Percentiles rank a stretch among this genome's conserved stretches.
Evolutionary conservation across 2,329 filamentous ascomycete genomes (phyloP).

Genomic region (Monilinia fructicola): DNA sequence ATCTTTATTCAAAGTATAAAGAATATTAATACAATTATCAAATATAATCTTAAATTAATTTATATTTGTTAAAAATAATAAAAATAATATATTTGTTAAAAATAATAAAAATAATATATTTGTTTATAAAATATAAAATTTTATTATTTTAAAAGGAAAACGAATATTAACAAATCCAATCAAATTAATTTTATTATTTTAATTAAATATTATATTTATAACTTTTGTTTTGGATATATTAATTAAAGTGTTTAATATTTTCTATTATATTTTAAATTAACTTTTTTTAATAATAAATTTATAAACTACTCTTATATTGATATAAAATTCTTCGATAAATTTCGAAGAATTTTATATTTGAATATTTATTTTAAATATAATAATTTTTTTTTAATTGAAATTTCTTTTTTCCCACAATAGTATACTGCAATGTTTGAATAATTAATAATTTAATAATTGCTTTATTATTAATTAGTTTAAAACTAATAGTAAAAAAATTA

Average conservation of each 20-base stretch:
- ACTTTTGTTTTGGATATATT: not conserved
- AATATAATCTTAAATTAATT: too few species aligned
- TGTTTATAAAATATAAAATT: too few species aligned
- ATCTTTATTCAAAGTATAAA: too few species aligned
- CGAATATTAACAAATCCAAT: not conserved
- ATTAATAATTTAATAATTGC: not conserved
- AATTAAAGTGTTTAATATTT: not conserved
- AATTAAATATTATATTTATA: not conserved
- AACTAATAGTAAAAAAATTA: not conserved
- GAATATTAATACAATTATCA: too few species aligned
- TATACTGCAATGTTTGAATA: not conserved
- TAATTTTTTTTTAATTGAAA: not conserved
- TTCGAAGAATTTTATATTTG: not conserved
- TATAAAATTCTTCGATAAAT: too few species aligned
- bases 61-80: too few species aligned
- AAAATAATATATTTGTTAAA: too few species aligned
- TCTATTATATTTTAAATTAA: not conserved
- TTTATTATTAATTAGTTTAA: not conserved
- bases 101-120: too few species aligned
- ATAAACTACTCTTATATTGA: not conserved
- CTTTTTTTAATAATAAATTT: not conserved
- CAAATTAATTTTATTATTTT: not conserved
- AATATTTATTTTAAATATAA: not conserved
- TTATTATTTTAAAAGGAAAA: not conserved
- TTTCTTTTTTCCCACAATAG: not conserved